These are phyloP conservation scores for Gossypium thurberi DNA, from an alignment of 345 rosid genomes.

Conservation along the genomic window DNA sequence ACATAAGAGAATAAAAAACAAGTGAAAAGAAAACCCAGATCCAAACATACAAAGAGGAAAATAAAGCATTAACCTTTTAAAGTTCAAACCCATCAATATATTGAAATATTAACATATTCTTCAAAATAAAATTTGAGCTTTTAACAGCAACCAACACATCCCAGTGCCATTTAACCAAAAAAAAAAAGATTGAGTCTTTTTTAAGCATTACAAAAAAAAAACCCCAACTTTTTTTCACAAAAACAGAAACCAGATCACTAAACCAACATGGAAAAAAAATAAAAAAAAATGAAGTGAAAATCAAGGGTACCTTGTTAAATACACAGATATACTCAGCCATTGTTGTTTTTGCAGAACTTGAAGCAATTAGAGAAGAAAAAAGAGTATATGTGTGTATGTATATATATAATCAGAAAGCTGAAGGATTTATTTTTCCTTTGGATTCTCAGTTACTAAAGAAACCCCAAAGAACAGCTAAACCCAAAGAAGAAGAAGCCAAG, in stretches of 20 bases:
- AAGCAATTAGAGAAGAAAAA: slow-evolving; percentile 9
- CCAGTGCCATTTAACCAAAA: background rate
- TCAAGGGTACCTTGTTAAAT: slow-evolving; percentile 42
- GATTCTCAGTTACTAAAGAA: background rate
- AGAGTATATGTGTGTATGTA: background rate
- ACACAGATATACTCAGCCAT: slow-evolving; percentile 70
- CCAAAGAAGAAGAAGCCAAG: background rate
- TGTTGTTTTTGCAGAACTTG: slow-evolving; percentile 28
- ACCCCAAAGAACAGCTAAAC: background rate
- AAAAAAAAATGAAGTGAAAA: background rate
- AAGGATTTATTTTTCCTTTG: background rate
- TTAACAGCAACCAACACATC: background rate
- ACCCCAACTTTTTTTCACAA: background rate
- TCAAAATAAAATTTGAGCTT: background rate
- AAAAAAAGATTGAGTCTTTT: background rate
- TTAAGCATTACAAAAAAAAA: background rate
- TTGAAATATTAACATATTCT: background rate
- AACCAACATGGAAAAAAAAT: background rate
- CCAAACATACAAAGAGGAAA: slow-evolving; percentile 10
- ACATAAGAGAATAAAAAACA: background rate
- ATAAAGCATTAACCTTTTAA: background rate
- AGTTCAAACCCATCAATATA: background rate
- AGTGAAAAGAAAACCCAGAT: slow-evolving; percentile 6
- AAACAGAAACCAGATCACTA: background rate
- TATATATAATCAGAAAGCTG: background rate